Evolutionary conservation across 768 basidiomycete genomes (phyloP), one percentile per base, ranked within the genome.

Genomic region (Russula olivacea): DNA sequence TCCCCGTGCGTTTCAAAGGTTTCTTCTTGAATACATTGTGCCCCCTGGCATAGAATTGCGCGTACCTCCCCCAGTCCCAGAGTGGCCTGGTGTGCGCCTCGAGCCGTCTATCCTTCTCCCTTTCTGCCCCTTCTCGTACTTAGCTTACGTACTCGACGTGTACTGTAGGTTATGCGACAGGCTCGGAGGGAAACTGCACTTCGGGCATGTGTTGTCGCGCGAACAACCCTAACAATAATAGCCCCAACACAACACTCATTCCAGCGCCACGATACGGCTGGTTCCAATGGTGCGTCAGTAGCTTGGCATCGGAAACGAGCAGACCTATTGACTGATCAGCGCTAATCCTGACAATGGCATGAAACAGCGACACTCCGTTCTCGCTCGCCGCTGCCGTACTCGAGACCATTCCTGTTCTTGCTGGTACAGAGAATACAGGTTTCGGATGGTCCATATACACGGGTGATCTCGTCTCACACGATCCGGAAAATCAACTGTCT

Each of bases 401-500:
- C 25, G 72, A 88, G 69, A 81, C 87, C 4, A 88, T 91, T 61
- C 88, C 89, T 23, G 77, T 77, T 3, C 74, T 91, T 30, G 78
- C 87, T 25, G 83, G 79, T 9, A 88, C 89, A 10, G 70, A 81
- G 68, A 72, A 78, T 0, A 80, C 77, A 15, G 86, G 85, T 2
- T 88, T 91, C 69, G 78, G 79, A 28, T 89, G 83, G 71, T 80
- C 81, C 0, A 52, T 91, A 19, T 90, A 80, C 69, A 91, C 89
- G 0, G 89, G 89, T 25, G 89, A 91, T 70, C 71, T 91, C 47
- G 81, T 89, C 43, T 82, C 85, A 7, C 89, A 91, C 70, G 89
- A 91, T 71, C 74, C 81, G 14, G 80, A 83, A 45, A 83, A 82
- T 59, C 81, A 90, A 68, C 73, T 84, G 41, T 85, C 83, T 9